Evolutionary conservation across 1,284 basidiomycete genomes (phyloP).

Genomic region (Cryptococcus hybrid): DNA sequence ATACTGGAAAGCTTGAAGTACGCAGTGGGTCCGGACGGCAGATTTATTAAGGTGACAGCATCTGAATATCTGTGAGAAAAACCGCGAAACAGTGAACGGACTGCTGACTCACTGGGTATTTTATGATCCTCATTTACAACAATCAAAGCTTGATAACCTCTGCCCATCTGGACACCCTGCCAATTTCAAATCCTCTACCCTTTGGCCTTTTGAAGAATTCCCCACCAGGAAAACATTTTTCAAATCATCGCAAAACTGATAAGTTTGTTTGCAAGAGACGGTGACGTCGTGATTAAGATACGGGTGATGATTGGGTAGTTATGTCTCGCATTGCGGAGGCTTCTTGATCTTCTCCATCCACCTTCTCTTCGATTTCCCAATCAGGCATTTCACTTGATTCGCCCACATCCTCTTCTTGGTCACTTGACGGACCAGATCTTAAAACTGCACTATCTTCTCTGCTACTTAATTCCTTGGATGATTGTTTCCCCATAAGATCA

Average conservation of each 20-base stretch:
- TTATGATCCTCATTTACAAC: slow-evolving; percentile 95
- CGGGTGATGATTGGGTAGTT: slow-evolving; percentile 55
- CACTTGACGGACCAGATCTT: neutral
- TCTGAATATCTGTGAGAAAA: slow-evolving; percentile 55
- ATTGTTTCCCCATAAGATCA: slow-evolving; percentile 12
- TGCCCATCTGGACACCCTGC: slow-evolving; percentile 91
- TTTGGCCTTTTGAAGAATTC: slow-evolving; percentile 89
- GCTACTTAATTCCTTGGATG: slow-evolving; percentile 16
- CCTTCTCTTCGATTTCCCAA: slow-evolving; percentile 56
- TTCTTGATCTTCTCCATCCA: slow-evolving; percentile 13
- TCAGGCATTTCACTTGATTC: slow-evolving; percentile 64
- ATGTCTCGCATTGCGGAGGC: slow-evolving; percentile 6
- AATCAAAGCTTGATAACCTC: slow-evolving; percentile 78
- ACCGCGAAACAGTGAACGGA: neutral
- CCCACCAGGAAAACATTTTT: slow-evolving; percentile 88
- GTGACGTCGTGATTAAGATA: slow-evolving; percentile 85
- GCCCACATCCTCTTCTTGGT: slow-evolving; percentile 14
- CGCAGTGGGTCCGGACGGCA: slow-evolving; percentile 90
- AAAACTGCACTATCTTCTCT: neutral
- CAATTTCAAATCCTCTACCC: slow-evolving; percentile 90
- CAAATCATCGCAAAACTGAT: slow-evolving; percentile 87
- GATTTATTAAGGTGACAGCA: slow-evolving; percentile 85
- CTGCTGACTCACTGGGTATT: slow-evolving; percentile 69
- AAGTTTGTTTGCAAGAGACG: slow-evolving; percentile 77
- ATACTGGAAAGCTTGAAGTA: slow-evolving; percentile 95